A percentile compares a stretch with the other conserved stretches of the same genome.
Evolutionary conservation across 2,329 filamentous ascomycete species (phyloP).

Genomic region (Trichoderma guizhouense): DNA sequence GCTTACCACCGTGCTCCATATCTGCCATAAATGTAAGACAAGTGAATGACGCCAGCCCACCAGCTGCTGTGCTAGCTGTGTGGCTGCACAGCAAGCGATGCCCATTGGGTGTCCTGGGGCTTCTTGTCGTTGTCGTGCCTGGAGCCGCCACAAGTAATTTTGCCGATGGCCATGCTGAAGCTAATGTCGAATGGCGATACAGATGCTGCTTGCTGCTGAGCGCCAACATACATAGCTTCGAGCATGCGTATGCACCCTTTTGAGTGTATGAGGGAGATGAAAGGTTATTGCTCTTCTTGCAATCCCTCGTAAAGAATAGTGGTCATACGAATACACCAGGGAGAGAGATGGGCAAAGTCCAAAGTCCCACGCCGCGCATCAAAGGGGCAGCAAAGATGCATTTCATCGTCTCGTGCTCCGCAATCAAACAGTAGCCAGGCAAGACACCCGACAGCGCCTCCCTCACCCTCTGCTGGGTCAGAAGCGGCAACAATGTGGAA

Average conservation of each 20-base stretch:
- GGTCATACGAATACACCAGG: background rate
- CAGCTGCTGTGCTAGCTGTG: background rate
- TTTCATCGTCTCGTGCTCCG: constrained; percentile 4
- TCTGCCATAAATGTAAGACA: constrained; percentile 1
- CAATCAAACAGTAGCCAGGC: background rate
- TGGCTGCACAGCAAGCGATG: background rate
- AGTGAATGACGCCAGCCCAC: background rate
- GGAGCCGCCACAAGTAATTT: background rate
- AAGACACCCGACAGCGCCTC: background rate
- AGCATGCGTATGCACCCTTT: background rate
- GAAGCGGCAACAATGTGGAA: background rate
- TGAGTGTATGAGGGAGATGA: background rate
- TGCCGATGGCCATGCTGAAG: background rate
- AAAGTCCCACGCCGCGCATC: background rate
- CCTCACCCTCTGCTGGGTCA: background rate
- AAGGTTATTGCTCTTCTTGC: background rate
- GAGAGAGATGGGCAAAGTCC: background rate
- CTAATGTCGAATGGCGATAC: background rate
- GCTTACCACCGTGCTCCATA: constrained; percentile 8
- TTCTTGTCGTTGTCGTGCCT: background rate
- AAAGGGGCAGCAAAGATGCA: background rate
- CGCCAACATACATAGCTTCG: background rate
- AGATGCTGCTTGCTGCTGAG: background rate
- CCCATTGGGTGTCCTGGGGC: background rate
- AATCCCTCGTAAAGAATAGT: background rate